phyloP scores from a whole-genome alignment of 192 early-diverging fungal species.

The Oehlia diaphana region DNA sequence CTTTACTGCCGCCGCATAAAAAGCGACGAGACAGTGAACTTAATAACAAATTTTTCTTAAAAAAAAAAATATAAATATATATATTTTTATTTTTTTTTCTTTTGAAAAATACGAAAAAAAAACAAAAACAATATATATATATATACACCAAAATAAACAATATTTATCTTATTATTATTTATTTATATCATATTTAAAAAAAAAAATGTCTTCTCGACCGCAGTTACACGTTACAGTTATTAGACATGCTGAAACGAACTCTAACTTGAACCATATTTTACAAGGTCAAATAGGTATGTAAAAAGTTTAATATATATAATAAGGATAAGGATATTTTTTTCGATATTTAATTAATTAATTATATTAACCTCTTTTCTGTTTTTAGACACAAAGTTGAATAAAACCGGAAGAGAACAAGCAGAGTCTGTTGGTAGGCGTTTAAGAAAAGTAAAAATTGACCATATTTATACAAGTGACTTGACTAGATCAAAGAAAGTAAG shows the following conservation, averaged over 20 bases:
- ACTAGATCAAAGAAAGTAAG: slow-evolving; percentile 24
- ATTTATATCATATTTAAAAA: not conserved
- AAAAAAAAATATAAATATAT: not conserved
- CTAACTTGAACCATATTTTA: slow-evolving; percentile 26
- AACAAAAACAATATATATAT: too few relatives aligned
- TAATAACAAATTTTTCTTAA: too few relatives aligned
- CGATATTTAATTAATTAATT: not conserved
- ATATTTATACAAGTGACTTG: slow-evolving; percentile 31
- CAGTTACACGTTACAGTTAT: slow-evolving; percentile 20
- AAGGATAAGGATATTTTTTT: too few relatives aligned
- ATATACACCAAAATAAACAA: not conserved
- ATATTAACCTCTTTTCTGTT: not conserved
- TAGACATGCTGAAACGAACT: slow-evolving; percentile 23
- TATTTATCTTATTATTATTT: not conserved
- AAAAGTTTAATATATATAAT: not conserved
- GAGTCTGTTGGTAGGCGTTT: slow-evolving; percentile 18
- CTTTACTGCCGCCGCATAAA: not conserved
- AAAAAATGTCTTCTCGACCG: not conserved
- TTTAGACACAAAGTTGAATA: slow-evolving; percentile 26
- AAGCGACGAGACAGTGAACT: not conserved
- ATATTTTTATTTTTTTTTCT: not conserved
- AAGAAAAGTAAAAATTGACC: slow-evolving; percentile 24
- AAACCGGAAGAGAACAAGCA: slow-evolving; percentile 20
- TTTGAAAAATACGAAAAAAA: not conserved
- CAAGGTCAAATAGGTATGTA: slow-evolving; percentile 25